Evolutionary conservation across 192 early-diverging fungal genomes (phyloP).

Genomic region (Podila clonocystis): DNA sequence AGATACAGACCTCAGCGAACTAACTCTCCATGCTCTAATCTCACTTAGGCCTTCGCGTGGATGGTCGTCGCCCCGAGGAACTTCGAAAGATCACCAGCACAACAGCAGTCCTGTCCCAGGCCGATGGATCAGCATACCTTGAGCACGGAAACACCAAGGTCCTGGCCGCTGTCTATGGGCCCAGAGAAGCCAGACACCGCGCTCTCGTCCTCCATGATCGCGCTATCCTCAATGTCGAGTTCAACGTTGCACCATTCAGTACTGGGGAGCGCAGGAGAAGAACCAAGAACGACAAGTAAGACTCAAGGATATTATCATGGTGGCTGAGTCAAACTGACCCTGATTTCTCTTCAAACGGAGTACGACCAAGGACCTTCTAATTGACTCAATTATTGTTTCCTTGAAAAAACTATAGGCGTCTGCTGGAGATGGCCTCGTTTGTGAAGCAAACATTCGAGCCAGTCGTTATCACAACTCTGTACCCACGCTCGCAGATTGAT

Average conservation of each 20-base stretch:
- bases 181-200: conserved; percentile 80
- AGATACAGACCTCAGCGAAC: neutral
- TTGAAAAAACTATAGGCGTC: conserved; percentile 62
- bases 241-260: conserved; percentile 92
- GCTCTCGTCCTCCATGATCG: conserved; percentile 71
- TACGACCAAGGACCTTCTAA: neutral
- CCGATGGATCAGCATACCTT: conserved; percentile 95
- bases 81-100: conserved; percentile 85
- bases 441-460: conserved; percentile 95
- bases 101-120: conserved; percentile 79
- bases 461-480: conserved; percentile 77
- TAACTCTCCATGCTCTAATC: neutral
- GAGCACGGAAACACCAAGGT: conserved; percentile 97
- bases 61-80: conserved; percentile 92
- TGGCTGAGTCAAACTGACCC: too few species aligned
- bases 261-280: conserved; percentile 87
- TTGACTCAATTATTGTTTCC: neutral
- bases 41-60: conserved; percentile 84
- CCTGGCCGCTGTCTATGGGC: conserved; percentile 92
- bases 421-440: conserved; percentile 85
- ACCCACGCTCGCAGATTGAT: conserved; percentile 91
- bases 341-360: too few species aligned
- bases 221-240: conserved; percentile 88
- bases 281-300: conserved; percentile 86
- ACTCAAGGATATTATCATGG: neutral